Percentiles rank a stretch among this genome's conserved stretches.
Evolutionary conservation across 768 basidiomycete genomes (phyloP).

Genomic region (Exsudoporus frostii): DNA sequence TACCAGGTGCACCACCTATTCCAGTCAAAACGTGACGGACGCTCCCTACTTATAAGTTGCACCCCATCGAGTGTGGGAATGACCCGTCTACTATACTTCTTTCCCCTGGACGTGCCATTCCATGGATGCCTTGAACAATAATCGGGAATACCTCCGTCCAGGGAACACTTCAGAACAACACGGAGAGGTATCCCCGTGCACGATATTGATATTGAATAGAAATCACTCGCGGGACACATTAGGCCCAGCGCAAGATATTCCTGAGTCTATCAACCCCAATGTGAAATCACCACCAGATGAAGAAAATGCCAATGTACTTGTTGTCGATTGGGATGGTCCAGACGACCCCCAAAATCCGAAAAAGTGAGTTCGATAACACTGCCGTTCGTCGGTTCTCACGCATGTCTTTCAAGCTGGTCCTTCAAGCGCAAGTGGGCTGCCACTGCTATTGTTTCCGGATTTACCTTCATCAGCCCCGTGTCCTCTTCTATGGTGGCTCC

Average conservation of each 20-base stretch:
- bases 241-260: background rate
- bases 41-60: constrained; percentile 10
- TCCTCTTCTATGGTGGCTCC: constrained; percentile 77
- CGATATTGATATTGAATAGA: constrained; percentile 12
- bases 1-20: too few relatives aligned
- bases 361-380: constrained; percentile 38
- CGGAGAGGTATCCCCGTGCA: constrained; percentile 1
- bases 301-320: constrained; percentile 3
- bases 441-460: constrained; percentile 60
- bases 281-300: background rate
- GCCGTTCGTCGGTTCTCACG: background rate
- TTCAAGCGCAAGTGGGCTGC: constrained; percentile 60
- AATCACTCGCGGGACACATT: background rate
- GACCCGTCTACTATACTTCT: background rate
- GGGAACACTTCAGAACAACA: background rate
- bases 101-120: background rate
- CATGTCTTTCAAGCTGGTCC: constrained; percentile 46
- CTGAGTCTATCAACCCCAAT: background rate
- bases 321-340: constrained; percentile 66
- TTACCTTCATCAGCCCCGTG: constrained; percentile 66
- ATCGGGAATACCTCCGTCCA: background rate
- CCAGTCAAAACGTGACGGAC: too few relatives aligned
- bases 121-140: background rate
- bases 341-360: constrained; percentile 57
- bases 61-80: too few relatives aligned